These are phyloP conservation scores for Xylariaceae sp. DNA, from an alignment of 2,329 filamentous ascomycete species.

Conservation along the genomic window DNA sequence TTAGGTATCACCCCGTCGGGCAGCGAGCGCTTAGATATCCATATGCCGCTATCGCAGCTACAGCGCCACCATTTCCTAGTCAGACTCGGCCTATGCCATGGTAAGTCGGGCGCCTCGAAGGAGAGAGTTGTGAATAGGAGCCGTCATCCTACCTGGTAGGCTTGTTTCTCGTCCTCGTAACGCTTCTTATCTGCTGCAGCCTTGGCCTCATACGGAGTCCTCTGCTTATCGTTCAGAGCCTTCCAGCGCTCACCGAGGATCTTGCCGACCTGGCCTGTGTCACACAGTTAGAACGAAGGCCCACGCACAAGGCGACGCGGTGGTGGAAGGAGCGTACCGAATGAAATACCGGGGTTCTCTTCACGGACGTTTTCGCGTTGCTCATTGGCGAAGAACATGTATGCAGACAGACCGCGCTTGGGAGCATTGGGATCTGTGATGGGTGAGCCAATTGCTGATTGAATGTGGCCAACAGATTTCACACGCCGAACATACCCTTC, in stretches of 20 bases:
- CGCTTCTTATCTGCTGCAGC: slow-evolving; percentile 97
- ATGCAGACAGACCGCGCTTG: slow-evolving; percentile 98
- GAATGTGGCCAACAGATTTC: too few species aligned
- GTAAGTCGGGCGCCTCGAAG: too few species aligned
- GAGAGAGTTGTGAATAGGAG: not conserved
- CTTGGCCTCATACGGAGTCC: slow-evolving; percentile 92
- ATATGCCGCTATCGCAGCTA: not conserved
- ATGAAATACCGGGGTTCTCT: slow-evolving; percentile 96
- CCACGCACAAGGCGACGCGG: not conserved
- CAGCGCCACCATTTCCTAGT: slow-evolving; percentile 27
- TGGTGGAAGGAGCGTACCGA: slow-evolving; percentile 64
- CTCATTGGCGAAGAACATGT: slow-evolving; percentile 99
- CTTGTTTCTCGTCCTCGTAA: slow-evolving; percentile 96
- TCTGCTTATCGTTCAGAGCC: slow-evolving; percentile 88
- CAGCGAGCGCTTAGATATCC: not conserved
- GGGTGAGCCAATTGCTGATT: slow-evolving; percentile 14
- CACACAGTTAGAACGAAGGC: slow-evolving; percentile 15
- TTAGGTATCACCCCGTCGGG: slow-evolving; percentile 11
- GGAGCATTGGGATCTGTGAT: slow-evolving; percentile 84
- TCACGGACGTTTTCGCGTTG: slow-evolving; percentile 97
- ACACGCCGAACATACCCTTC: slow-evolving; percentile 57
- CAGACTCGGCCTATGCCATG: slow-evolving; percentile 31
- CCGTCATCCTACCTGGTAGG: slow-evolving; percentile 68
- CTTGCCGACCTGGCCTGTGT: slow-evolving; percentile 90
- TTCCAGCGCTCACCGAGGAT: slow-evolving; percentile 98